phyloP scores from a whole-genome alignment of 192 early-diverging fungal species.

The Paraglomus brasilianum region DNA sequence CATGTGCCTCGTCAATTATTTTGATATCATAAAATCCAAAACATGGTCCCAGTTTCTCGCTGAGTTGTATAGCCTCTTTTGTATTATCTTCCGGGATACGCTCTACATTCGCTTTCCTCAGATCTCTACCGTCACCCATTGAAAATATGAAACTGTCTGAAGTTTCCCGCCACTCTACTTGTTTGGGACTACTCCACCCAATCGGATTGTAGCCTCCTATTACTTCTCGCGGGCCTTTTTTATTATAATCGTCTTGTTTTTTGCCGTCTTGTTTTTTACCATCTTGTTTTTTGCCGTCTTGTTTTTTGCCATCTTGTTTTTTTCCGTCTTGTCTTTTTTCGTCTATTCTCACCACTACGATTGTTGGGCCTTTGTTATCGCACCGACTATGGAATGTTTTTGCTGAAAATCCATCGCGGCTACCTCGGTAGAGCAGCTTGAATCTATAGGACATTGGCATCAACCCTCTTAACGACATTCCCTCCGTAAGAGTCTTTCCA shows the following conservation, averaged over 20 bases:
- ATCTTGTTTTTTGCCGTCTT: too few species aligned
- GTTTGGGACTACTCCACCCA: conserved; percentile 20
- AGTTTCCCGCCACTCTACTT: conserved; percentile 29
- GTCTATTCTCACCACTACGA: conserved; percentile 21
- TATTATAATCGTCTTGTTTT: too few species aligned
- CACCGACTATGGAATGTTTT: conserved; percentile 26
- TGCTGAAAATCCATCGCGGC: conserved; percentile 29
- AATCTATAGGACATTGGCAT: conserved; percentile 22
- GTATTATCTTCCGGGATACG: conserved; percentile 15
- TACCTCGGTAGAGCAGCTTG: conserved; percentile 29
- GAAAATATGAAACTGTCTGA: conserved; percentile 30
- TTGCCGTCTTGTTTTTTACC: too few species aligned
- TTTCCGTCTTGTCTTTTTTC: neutral
- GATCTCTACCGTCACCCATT: conserved; percentile 1
- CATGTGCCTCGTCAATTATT: conserved; percentile 24
- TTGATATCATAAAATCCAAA: conserved; percentile 34
- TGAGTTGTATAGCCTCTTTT: conserved; percentile 27
- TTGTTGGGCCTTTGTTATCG: conserved; percentile 24
- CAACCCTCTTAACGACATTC: neutral
- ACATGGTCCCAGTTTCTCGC: conserved; percentile 27
- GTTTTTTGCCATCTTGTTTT: too few species aligned
- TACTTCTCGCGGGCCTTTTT: neutral
- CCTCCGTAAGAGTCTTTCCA: neutral
- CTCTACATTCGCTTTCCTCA: conserved; percentile 2
- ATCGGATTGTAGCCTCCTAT: conserved; percentile 33